Evolutionary conservation across 176 grass and related monocot genomes (phyloP), one percentile per base, ranked within the genome.

Genomic region (Juncus effusus): DNA sequence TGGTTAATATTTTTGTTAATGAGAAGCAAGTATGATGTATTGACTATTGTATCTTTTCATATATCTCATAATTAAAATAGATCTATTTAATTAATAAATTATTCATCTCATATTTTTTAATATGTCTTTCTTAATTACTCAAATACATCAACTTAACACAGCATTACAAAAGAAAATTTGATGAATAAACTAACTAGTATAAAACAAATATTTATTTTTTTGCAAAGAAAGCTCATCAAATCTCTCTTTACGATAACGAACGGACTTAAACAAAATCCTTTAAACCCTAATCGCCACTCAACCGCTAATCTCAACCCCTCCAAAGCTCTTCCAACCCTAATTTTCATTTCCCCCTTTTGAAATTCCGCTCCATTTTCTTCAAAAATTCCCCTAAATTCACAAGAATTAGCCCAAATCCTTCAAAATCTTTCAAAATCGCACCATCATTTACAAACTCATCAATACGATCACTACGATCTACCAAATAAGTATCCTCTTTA

Each of bases 261-360:
- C 53, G 79, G 83, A 90, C 37, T 80, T 90, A 10, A 63, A 67
- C 54, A 95, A 70, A 42, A 77, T 67, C 47, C 84, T 74, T 95
- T 95, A 64, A 86, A 90, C 54, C 36, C 85, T 40, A 70, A 86
- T 86, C 90, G 86, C 86, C 84, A 96, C n/a, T 78, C 78, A 11
- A 88, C 63, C 6, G 84, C 87, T 56, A 86, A 88, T 96, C 78
- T 71, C 87, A 87, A 96, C 78, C 87, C 88, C 62, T 96, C 77
- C 6, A 96, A 47, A 37, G 81, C 85, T 47, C 49, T 86, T 8
- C 63, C 13, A 70, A 80, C 58, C 42, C 51, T 86, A 38, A 41
- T 40, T 0, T 73, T 74, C 13, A 96, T 59, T 56, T 70, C 41
- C 39, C 14, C 52, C 49, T 42, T 59, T 66, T 92, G 77, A 57